A percentile compares a stretch with the other conserved stretches of the same genome.
phyloP scores from a whole-genome alignment of 805 yeast species.

The Isabelozyma pseudorhagii region DNA sequence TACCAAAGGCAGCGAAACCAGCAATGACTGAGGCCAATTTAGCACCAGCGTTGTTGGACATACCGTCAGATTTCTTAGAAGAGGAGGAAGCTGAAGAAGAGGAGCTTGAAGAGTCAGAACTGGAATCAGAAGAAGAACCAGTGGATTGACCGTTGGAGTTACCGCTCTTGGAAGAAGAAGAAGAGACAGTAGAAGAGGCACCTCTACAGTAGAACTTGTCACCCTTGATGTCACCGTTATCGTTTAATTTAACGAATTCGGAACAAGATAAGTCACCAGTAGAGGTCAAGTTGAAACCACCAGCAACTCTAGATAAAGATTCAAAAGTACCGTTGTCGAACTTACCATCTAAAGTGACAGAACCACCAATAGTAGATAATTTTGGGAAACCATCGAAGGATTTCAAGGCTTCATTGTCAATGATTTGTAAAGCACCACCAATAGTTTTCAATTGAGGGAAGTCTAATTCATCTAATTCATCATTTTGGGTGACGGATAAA shows the following conservation, averaged over 20 bases:
- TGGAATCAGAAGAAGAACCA: conserved; percentile 26
- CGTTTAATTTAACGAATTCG: conserved; percentile 67
- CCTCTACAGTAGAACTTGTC: conserved; percentile 76
- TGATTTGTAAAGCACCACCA: conserved; percentile 92
- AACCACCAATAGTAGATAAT: conserved; percentile 80
- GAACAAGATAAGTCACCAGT: conserved; percentile 78
- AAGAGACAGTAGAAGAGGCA: conserved; percentile 45
- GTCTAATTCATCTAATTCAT: conserved; percentile 62
- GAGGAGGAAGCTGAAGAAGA: conserved; percentile 11
- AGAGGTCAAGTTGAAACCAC: conserved; percentile 86
- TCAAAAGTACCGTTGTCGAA: conserved; percentile 78
- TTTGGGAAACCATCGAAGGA: conserved; percentile 70
- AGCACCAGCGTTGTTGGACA: conserved; percentile 18
- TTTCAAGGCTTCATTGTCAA: conserved; percentile 75
- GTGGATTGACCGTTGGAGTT: conserved; percentile 19
- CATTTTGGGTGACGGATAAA: conserved; percentile 71
- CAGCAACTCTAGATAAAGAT: conserved; percentile 72
- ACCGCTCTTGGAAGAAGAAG: conserved; percentile 40
- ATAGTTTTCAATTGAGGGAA: conserved; percentile 68
- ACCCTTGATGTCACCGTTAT: conserved; percentile 85
- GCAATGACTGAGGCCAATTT: conserved; percentile 26
- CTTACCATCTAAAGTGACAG: conserved; percentile 76
- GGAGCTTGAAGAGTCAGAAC: conserved; percentile 14
- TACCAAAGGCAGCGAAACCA: conserved; percentile 36
- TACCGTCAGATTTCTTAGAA: conserved; percentile 20